Evolutionary conservation across 139 green algal species (phyloP), one percentile per base, ranked within the genome.

Genomic region (Zygnema circumcarinatum): DNA sequence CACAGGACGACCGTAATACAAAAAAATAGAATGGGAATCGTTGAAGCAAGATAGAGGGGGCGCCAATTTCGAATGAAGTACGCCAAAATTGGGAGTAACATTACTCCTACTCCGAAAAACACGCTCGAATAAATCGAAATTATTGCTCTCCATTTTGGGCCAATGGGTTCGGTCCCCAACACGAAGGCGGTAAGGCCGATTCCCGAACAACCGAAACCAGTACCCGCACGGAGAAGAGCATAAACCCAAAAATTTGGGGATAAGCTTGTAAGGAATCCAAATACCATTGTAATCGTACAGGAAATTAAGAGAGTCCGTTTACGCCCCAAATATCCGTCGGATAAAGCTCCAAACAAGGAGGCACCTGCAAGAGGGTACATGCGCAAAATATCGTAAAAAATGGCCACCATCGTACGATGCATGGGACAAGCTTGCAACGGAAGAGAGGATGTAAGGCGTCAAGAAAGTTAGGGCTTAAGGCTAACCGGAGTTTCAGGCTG

Each of bases 131-230:
- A n/a, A 36, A 83, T 38, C 7, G 38, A 3, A 36, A 83, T 16
- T 38, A 7, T 7, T 25, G 7, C 76, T 39, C 76, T 3, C 41
- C 47, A 52, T 22, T 7, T 81, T 3, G 32, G 41, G 16, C 76
- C 76, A 7, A 83, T 20, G 41, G 76, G 76, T 76, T 83, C 76
- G 40, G 76, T 83, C 52, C 7, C 76, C 52, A 83, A 11, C 47
- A 83, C 76, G 11, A 83, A 83, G 3, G 76, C 76, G 32, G 52
- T 81, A 25, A 76, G 16, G 16, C 32, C 76, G 16, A 83, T 83
- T 38, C 76, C 76, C 32, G 7, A 3, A 39, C 76, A 83, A 22
- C 76, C 76, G 69, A 83, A 73, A 52, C 76, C 76, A 11, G 47
- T 76, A 38, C 32, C 47, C 47, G 47, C 76, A 22, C 76, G 76